Conservation (phyloP, 768 basidiomycete species). For the Rhizopogon roseolus region DNA sequence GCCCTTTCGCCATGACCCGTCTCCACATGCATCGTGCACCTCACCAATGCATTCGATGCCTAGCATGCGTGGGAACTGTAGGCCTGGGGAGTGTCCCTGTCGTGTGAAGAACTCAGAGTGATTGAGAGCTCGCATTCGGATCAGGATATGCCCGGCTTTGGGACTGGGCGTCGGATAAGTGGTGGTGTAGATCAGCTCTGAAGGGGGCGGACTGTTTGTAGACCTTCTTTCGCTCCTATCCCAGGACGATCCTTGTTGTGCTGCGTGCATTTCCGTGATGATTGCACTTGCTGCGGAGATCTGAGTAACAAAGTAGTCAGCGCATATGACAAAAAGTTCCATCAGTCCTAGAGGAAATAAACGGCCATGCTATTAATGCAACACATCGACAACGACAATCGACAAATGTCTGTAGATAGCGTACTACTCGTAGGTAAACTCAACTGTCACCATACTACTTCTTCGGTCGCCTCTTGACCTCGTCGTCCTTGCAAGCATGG, state of each 20-base stretch:
- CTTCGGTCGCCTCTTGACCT: constrained; percentile 63
- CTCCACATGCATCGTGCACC: constrained; percentile 23
- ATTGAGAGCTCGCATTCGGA: constrained; percentile 14
- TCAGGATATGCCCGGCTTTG: constrained; percentile 18
- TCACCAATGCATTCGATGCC: constrained; percentile 23
- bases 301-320: no score
- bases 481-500: constrained; percentile 83
- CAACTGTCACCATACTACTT: constrained; percentile 16
- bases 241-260: no score
- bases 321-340: no score
- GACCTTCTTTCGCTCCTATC: neutral
- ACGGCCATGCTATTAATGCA: constrained; percentile 4
- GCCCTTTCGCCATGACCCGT: constrained; percentile 14
- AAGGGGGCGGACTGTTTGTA: no score
- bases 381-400: constrained; percentile 1
- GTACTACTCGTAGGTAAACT: neutral
- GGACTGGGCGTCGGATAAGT: constrained; percentile 14
- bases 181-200: constrained; percentile 14
- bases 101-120: constrained; percentile 24
- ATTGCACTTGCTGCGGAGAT: no score
- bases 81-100: constrained; percentile 17
- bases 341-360: neutral
- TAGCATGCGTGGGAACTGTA: constrained; percentile 16
- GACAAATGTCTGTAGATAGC: constrained; percentile 1
- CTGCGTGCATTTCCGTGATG: no score